phyloP scores from a whole-genome alignment of 192 early-diverging fungal genomes.

The Coemansia sp. region DNA sequence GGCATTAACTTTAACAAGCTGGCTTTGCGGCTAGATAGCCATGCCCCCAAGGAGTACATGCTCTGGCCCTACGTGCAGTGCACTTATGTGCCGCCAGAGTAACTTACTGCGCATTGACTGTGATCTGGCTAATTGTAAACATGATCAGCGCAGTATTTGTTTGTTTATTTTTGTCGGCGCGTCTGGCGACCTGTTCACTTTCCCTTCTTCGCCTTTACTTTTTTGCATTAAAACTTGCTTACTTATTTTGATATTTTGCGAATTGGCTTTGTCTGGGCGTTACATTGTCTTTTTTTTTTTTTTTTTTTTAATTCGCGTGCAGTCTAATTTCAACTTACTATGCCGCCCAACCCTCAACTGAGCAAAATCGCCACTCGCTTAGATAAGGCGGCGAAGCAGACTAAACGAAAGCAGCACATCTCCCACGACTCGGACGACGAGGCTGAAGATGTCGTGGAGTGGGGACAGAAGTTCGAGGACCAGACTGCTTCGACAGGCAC shows the following conservation, averaged over 20 bases:
- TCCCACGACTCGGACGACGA: conserved; percentile 24
- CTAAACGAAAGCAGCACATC: conserved; percentile 23
- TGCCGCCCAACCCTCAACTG: conserved; percentile 19
- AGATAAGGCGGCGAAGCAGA: conserved; percentile 27
- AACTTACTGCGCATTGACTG: not conserved
- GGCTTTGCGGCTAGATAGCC: conserved; percentile 37
- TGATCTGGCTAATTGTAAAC: not conserved
- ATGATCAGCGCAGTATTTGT: not conserved
- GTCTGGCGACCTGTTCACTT: not conserved
- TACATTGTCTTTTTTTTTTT: not conserved
- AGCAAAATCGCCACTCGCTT: conserved; percentile 40
- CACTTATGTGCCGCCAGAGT: not conserved
- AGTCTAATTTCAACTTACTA: not conserved
- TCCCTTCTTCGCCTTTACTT: not conserved
- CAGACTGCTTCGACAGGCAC: not conserved
- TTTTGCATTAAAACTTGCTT: not conserved
- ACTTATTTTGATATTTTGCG: not conserved
- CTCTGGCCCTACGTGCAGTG: conserved; percentile 28
- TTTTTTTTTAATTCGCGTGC: not conserved
- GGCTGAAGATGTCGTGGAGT: conserved; percentile 24
- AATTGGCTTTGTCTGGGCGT: not conserved
- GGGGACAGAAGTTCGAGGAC: conserved; percentile 31
- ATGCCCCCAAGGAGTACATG: conserved; percentile 37
- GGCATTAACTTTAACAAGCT: conserved; percentile 36
- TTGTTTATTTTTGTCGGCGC: conserved; percentile 9